Evolutionary conservation across 805 yeast genomes (phyloP).

Genomic region (Pichia pseudocactophila): DNA sequence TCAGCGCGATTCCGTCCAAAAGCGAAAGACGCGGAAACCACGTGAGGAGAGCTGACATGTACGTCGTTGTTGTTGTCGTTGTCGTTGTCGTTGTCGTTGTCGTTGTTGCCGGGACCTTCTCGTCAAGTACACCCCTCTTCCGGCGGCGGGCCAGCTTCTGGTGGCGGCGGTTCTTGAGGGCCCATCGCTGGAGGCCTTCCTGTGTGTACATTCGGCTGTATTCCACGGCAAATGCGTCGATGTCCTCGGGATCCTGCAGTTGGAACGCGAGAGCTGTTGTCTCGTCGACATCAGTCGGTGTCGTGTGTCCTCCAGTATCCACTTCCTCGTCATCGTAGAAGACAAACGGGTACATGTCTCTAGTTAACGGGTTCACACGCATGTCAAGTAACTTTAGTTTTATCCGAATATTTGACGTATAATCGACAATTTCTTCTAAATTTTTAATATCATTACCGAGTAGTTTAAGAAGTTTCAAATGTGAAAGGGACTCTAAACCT

Average conservation of each 20-base stretch:
- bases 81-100: no score
- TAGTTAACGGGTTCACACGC: constrained; percentile 40
- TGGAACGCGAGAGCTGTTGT: constrained; percentile 27
- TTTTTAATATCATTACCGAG: constrained; percentile 38
- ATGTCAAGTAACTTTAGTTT: constrained; percentile 35
- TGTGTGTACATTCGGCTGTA: constrained; percentile 33
- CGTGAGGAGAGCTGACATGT: no score
- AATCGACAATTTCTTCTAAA: constrained; percentile 26
- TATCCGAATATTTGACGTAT: constrained; percentile 24
- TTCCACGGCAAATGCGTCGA: constrained; percentile 41
- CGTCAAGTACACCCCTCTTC: no score
- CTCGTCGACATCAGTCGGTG: background rate
- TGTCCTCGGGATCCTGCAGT: constrained; percentile 40
- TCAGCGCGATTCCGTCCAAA: no score
- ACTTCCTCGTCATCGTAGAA: constrained; percentile 34
- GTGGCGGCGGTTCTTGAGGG: constrained; percentile 26
- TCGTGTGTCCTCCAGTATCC: constrained; percentile 4
- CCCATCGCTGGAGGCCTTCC: constrained; percentile 32
- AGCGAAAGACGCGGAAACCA: no score
- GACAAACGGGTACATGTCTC: constrained; percentile 43
- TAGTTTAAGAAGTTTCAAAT: constrained; percentile 32
- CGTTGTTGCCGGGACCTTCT: background rate
- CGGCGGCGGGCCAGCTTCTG: background rate
- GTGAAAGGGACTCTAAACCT: constrained; percentile 28
- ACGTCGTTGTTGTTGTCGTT: no score